Conservation (phyloP, 805 yeast species). For the Sugiyamaella floridensis region DNA sequence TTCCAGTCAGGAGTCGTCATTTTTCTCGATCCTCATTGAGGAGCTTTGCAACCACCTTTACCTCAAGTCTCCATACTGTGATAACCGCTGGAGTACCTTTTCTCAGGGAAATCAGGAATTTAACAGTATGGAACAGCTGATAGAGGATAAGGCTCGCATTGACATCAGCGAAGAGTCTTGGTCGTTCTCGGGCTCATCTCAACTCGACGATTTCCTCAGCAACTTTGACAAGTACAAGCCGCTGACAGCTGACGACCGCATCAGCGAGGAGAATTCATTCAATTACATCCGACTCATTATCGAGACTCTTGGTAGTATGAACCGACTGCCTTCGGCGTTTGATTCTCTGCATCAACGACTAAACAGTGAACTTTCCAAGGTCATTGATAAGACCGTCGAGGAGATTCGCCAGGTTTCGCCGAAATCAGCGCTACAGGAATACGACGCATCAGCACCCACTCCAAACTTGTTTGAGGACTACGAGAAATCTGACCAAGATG, state of each 20-base stretch:
- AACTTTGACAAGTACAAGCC: slow-evolving; percentile 11
- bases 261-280: slow-evolving; percentile 41
- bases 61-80: slow-evolving; percentile 40
- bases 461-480: slow-evolving; percentile 20
- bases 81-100: slow-evolving; percentile 25
- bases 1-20: slow-evolving; percentile 34
- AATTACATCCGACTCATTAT: slow-evolving; percentile 48
- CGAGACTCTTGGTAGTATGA: slow-evolving; percentile 51
- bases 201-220: slow-evolving; percentile 19
- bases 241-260: slow-evolving; percentile 7
- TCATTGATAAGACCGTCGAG: slow-evolving; percentile 56
- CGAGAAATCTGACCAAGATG: slow-evolving; percentile 40
- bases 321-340: slow-evolving; percentile 52
- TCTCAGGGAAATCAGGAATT: slow-evolving; percentile 17
- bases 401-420: slow-evolving; percentile 55
- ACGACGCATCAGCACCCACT: not conserved
- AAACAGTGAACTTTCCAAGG: slow-evolving; percentile 54
- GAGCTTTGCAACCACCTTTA: slow-evolving; percentile 68
- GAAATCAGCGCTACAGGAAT: slow-evolving; percentile 22
- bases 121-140: slow-evolving; percentile 18
- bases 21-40: slow-evolving; percentile 69
- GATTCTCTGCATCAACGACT: slow-evolving; percentile 48
- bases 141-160: slow-evolving; percentile 22
- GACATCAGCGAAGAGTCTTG: slow-evolving; percentile 21
- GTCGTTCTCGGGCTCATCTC: slow-evolving; percentile 19